phyloP scores from a whole-genome alignment of 768 basidiomycete species.

The Macrocybe gigantea region DNA sequence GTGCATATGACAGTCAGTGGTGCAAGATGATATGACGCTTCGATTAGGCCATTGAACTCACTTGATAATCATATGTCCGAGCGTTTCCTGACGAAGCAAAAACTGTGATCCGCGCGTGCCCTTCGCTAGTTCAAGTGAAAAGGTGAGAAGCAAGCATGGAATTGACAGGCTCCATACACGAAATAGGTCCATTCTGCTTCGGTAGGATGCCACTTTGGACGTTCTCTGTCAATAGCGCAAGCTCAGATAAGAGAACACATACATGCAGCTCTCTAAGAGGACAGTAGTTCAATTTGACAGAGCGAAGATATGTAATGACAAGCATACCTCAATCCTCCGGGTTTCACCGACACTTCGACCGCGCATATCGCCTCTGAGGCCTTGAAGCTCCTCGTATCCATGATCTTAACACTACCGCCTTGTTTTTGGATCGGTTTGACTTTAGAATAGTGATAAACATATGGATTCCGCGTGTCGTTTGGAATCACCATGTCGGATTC shows the following conservation, averaged over 20 bases:
- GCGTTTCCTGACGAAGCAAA: slow-evolving; percentile 51
- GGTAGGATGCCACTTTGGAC: slow-evolving; percentile 60
- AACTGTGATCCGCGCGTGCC: slow-evolving; percentile 46
- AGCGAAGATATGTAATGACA: no score
- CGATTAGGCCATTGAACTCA: slow-evolving; percentile 6
- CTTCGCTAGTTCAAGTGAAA: slow-evolving; percentile 31
- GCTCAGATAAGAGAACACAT: no score
- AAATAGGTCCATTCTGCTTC: slow-evolving; percentile 61
- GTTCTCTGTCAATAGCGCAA: background rate
- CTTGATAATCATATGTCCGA: slow-evolving; percentile 55
- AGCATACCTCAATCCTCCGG: slow-evolving; percentile 45
- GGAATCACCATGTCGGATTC: slow-evolving; percentile 25
- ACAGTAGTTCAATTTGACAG: no score
- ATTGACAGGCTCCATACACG: slow-evolving; percentile 31
- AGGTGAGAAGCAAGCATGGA: slow-evolving; percentile 1
- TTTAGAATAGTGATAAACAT: slow-evolving; percentile 42
- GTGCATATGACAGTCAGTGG: no score
- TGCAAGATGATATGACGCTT: no score
- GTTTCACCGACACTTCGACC: slow-evolving; percentile 55
- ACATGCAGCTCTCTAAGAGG: no score
- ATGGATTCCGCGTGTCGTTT: no score
- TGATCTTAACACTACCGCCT: slow-evolving; percentile 46
- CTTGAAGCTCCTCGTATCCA: slow-evolving; percentile 47
- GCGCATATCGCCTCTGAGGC: slow-evolving; percentile 47
- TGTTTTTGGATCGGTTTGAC: slow-evolving; percentile 33